phyloP scores from a whole-genome alignment of 140 eudicot species.

The Flaveria floridana region DNA sequence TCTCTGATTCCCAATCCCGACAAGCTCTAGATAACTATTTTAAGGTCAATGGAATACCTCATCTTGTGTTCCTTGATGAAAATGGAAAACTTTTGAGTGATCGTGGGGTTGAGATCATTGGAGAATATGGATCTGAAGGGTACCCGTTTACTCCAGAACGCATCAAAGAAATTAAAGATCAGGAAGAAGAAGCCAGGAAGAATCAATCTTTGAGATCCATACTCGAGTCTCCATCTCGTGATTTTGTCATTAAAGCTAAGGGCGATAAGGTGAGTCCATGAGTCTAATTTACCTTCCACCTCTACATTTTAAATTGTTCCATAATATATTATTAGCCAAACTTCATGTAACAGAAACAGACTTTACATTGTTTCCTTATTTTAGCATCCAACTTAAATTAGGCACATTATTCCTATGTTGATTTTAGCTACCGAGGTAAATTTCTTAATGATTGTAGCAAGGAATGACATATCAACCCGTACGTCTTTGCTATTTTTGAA shows the following conservation, averaged over 20 bases:
- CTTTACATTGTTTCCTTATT: background rate
- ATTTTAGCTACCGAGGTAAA: background rate
- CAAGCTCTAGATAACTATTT: conserved; percentile 45
- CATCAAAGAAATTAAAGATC: conserved; percentile 47
- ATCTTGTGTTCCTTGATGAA: conserved; percentile 61
- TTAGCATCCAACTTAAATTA: background rate
- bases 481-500: background rate
- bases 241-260: conserved; percentile 50
- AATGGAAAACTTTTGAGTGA: conserved; percentile 48
- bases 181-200: conserved; percentile 57
- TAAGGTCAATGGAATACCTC: conserved; percentile 68
- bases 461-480: background rate
- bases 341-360: background rate
- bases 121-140: conserved; percentile 65
- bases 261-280: conserved; percentile 53
- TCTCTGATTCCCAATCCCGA: conserved; percentile 55
- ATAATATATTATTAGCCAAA: background rate
- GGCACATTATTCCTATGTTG: background rate
- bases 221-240: conserved; percentile 54
- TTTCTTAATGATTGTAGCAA: background rate
- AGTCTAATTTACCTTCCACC: conserved; percentile 7
- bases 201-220: conserved; percentile 63
- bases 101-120: conserved; percentile 48
- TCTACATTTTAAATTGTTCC: background rate
- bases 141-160: conserved; percentile 69